Evolutionary conservation across 257 asterid species (phyloP), one percentile per base, ranked within the genome.

Genomic region (Lycium barbarum): DNA sequence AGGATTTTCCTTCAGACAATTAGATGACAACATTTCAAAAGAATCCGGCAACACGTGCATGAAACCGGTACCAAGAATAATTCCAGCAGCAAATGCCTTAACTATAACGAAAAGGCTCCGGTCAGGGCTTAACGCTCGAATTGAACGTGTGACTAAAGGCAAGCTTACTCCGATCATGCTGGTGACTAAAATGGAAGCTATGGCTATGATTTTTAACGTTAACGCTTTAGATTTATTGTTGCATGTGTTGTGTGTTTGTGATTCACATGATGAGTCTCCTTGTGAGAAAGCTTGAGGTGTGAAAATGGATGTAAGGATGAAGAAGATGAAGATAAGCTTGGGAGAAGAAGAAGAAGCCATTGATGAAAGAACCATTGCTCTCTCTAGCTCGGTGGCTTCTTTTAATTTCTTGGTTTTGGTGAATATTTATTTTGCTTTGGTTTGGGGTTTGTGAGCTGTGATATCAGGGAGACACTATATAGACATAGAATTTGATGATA

Each of bases 1-100:
- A 0, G 94, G 94, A 33, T 90, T 88, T 0, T 93, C 92, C 4
- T 82, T 10, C 81, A 93, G 54, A 43, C 95, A 93, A 1, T 55
- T 58, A 0, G 97, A 93, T 4, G 85, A 83, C 54, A 93, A 45
- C 93, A 89, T 90, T 65, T 91, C 94, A 85, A 91, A 92, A 0
- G 97, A 92, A 14, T 92, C 94, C 0, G 97, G 97, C 53, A 92
- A 65, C 0, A 93, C 94, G 84, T 92, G 95, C 94, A 89, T 93
- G 84, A 92, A 93, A 2, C 95, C 97, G 0, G 95, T 93, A 38
- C 89, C 97, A 0, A 93, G 84, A 1, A 93, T 93, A 5, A 92
- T 91, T 1, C 95, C 95, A 2, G 94, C 79, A 2, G 95, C 95
- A 40, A 93, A 92, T 1, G 90, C 86, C 80, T 92, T 93, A 0